Base-by-base conservation (phyloP, 1,284 basidiomycete species). In the Leccinum griseonigrum region DNA sequence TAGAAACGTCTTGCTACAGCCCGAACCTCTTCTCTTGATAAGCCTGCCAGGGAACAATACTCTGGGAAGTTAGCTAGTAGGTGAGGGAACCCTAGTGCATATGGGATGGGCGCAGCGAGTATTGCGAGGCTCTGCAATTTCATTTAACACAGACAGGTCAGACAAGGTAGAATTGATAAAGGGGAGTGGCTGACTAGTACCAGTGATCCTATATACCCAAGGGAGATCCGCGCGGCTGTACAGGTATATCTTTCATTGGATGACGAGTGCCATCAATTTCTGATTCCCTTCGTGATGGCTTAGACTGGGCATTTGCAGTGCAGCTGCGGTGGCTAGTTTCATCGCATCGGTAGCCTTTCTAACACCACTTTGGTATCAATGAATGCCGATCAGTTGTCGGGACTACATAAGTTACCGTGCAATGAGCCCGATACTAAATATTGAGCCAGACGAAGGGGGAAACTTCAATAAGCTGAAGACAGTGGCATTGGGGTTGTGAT, bases 41-140 rank as follows among this genome's bases (percentile, higher is more conserved):
- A 46, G 13, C 71, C 69, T 0, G 53, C 62, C 8, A 73, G 66
- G 1, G 69, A 71, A 48, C 68, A 68, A 56, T 70, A 22, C 43
- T 62, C 63, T 0, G 66, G 69, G 22, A 68, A 71, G 50, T 63
- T 56, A 28, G 28, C 56, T 2, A 69, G 54, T 2, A 69, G 54
- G 52, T 63, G 56, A 3, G 63, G 59, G 43, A 64, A 69, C 1
- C 68, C 68, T 4, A 64, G 16, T 10, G 29, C 46, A 54, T 16
- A 52, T 36, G 69, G 40, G 50, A 62, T 10, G 26, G 71, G 62
- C 5, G 28, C 50, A 26, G 54, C n/a, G 2, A 62, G 3, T 13
- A 34, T 29, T 2, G 32, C 38, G 22, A 72, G 38, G n/a, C 14
- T 61, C 59, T 59, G 66, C 4, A 57, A 32, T 40, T 61, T 68